Evolutionary conservation across 164 flowering plant species (phyloP).

Genomic region (Dillenia turbinata): DNA sequence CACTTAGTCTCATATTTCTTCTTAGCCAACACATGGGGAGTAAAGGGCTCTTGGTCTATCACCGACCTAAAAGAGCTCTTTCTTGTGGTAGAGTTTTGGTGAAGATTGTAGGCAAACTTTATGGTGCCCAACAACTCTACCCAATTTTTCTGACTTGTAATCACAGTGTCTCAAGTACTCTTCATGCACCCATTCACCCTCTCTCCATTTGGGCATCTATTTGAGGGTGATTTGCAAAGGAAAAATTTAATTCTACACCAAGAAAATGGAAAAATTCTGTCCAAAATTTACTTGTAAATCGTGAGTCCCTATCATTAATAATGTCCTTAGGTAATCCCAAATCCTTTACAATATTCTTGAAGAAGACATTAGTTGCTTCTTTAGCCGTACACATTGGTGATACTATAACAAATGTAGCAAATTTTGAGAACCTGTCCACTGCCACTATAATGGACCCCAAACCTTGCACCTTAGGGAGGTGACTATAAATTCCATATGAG

Average conservation of each 20-base stretch:
- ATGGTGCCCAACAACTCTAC: not conserved
- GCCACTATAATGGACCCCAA: not conserved
- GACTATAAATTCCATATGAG: not conserved
- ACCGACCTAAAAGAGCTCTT: conserved; percentile 9
- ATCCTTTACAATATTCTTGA: conserved; percentile 8
- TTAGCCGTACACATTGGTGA: too few species aligned
- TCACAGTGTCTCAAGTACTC: conserved; percentile 14
- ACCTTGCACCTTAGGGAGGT: conserved; percentile 2
- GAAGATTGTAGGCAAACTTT: conserved; percentile 1
- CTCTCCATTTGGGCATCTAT: conserved; percentile 6
- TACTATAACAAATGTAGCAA: too few species aligned
- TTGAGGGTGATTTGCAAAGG: conserved; percentile 8
- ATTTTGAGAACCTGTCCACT: conserved; percentile 5
- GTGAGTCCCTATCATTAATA: conserved; percentile 3
- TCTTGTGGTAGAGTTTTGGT: not conserved
- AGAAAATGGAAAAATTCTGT: not conserved
- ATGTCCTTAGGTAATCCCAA: conserved; percentile 7
- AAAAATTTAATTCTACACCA: conserved; percentile 8
- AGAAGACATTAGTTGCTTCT: not conserved
- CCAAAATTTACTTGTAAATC: conserved; percentile 9
- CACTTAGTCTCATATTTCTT: not conserved
- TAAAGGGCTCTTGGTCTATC: not conserved
- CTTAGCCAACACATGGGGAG: not conserved
- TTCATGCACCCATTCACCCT: conserved; percentile 4
- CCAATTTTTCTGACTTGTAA: conserved; percentile 2